These are phyloP conservation scores for Tuctoria greenei DNA, from an alignment of 176 grass and related monocot species.

Conservation along the genomic window DNA sequence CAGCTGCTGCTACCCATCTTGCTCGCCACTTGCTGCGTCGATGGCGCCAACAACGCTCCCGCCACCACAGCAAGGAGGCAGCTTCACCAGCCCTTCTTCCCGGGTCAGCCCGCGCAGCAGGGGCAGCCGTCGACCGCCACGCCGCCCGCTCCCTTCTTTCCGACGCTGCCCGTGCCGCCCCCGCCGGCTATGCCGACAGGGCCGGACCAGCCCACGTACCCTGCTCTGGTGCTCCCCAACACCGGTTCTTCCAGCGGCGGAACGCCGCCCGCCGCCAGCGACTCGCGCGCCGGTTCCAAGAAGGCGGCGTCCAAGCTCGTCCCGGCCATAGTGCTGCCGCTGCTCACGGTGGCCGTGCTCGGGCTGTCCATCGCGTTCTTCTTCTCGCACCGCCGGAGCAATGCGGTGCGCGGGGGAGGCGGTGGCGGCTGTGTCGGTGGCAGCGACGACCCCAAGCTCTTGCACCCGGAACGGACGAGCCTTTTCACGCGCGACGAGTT, in stretches of 20 bases:
- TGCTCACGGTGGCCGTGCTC: constrained; percentile 62
- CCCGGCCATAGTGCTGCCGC: constrained; percentile 68
- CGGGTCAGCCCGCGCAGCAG: constrained; percentile 32
- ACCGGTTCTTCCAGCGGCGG: background rate
- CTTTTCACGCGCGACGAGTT: constrained; percentile 72
- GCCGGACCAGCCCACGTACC: constrained; percentile 40
- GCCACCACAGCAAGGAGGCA: constrained; percentile 36
- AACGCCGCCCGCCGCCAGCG: constrained; percentile 48
- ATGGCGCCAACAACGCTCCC: constrained; percentile 7
- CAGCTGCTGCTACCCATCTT: constrained; percentile 36
- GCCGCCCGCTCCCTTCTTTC: constrained; percentile 49
- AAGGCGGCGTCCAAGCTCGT: constrained; percentile 56
- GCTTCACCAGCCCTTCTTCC: constrained; percentile 68
- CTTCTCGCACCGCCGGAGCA: constrained; percentile 61
- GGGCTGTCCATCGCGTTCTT: constrained; percentile 67
- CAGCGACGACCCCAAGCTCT: constrained; percentile 41
- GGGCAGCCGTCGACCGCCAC: background rate
- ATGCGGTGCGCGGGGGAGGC: constrained; percentile 5
- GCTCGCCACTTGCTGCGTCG: constrained; percentile 35
- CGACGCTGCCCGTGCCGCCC: constrained; percentile 30
- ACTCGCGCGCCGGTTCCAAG: constrained; percentile 52
- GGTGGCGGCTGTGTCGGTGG: constrained; percentile 30
- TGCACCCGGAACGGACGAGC: constrained; percentile 66
- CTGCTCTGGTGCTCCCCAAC: constrained; percentile 49
- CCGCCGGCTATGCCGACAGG: constrained; percentile 40